Percentiles rank a stretch among this genome's conserved stretches.
phyloP scores from a whole-genome alignment of 176 grass and related monocot species.

The Ensete ventricosum region DNA sequence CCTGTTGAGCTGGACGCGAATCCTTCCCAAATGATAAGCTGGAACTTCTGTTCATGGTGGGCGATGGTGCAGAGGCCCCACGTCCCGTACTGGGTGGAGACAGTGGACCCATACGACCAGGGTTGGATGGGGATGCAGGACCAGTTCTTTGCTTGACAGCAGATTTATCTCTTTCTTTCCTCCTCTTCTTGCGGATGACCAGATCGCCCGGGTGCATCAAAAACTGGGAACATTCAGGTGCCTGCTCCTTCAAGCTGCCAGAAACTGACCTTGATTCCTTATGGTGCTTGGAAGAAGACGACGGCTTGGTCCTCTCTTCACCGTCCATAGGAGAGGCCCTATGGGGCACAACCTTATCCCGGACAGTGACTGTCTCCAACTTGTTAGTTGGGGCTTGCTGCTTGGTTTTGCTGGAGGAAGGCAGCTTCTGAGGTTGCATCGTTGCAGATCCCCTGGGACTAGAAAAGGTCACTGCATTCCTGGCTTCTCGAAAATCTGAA shows the following conservation, averaged over 20 bases:
- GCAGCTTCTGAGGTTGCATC: slow-evolving; percentile 5
- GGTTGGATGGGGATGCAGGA: slow-evolving; percentile 48
- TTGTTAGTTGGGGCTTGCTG: slow-evolving; percentile 23
- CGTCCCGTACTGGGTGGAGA: slow-evolving; percentile 42
- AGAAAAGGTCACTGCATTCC: slow-evolving; percentile 43
- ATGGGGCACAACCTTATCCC: slow-evolving; percentile 17
- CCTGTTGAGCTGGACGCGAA: slow-evolving; percentile 38
- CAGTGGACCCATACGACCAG: slow-evolving; percentile 52
- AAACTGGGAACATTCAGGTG: slow-evolving; percentile 27
- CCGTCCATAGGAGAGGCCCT: slow-evolving; percentile 9
- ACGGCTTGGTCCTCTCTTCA: slow-evolving; percentile 22
- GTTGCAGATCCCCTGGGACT: slow-evolving; percentile 33
- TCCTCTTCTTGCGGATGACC: slow-evolving; percentile 88
- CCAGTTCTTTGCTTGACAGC: slow-evolving; percentile 11
- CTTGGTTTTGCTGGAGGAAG: slow-evolving; percentile 28
- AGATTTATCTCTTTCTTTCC: slow-evolving; percentile 59
- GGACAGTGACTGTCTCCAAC: slow-evolving; percentile 27
- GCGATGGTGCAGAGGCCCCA: slow-evolving; percentile 33
- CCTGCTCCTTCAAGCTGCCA: slow-evolving; percentile 30
- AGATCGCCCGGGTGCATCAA: slow-evolving; percentile 63
- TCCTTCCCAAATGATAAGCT: slow-evolving; percentile 55
- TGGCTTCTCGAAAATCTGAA: slow-evolving; percentile 74
- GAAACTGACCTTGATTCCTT: slow-evolving; percentile 43
- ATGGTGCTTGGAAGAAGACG: slow-evolving; percentile 36
- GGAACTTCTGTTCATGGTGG: slow-evolving; percentile 26